Evolutionary conservation across 352 stramenopile genomes (phyloP).

Genomic region (Phytophthora ohioensis): DNA sequence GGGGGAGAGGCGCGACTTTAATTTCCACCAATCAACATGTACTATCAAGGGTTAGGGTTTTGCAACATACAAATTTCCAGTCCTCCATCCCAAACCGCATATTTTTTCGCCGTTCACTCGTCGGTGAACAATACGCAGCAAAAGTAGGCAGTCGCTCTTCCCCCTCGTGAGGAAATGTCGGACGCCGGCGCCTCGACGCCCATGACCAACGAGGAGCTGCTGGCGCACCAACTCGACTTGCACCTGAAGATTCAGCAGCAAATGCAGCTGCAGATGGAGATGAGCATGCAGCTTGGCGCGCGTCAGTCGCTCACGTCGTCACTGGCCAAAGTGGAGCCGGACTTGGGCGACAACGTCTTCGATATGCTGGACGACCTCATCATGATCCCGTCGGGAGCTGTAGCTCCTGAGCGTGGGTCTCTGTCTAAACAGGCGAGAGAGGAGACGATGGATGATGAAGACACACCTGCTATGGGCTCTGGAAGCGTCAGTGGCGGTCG

Average conservation of each 20-base stretch:
- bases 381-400: constrained; percentile 72
- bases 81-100: constrained; percentile 10
- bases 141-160: constrained; percentile 21
- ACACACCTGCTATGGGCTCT: constrained; percentile 38
- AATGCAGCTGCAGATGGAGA: constrained; percentile 89
- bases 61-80: not conserved
- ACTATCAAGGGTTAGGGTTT: constrained; percentile 6
- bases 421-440: constrained; percentile 66
- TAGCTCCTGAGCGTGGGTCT: constrained; percentile 65
- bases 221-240: constrained; percentile 83
- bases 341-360: constrained; percentile 87
- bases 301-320: constrained; percentile 65
- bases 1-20: constrained; percentile 11
- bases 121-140: constrained; percentile 21
- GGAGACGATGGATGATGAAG: constrained; percentile 44
- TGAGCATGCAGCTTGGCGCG: constrained; percentile 75
- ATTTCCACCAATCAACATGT: constrained; percentile 21
- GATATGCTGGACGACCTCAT: constrained; percentile 91
- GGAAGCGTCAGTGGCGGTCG: constrained; percentile 48
- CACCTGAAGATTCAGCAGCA: constrained; percentile 89
- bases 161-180: constrained; percentile 22
- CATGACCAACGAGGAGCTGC: constrained; percentile 83
- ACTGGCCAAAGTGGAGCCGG: constrained; percentile 77
- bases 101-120: constrained; percentile 23
- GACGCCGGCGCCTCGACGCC: constrained; percentile 20